A percentile compares a stretch with the other conserved stretches of the same genome.
phyloP scores from a whole-genome alignment of 805 yeast species.

The Hanseniaspora singularis region DNA sequence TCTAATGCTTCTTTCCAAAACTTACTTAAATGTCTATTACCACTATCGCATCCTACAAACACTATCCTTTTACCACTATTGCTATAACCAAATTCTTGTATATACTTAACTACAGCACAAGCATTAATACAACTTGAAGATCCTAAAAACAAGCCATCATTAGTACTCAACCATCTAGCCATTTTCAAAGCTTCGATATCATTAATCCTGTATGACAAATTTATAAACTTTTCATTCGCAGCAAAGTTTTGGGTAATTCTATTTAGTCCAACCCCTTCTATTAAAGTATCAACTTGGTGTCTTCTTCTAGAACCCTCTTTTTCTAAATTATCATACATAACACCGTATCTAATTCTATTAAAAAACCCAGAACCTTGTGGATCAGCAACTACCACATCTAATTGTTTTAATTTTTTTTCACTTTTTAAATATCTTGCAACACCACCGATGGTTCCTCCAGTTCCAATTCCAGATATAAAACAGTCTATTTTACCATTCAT shows the following conservation, averaged over 20 bases:
- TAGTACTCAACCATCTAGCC: slow-evolving; percentile 71
- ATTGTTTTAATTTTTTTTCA: slow-evolving; percentile 29
- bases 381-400: slow-evolving; percentile 65
- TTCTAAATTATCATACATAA: slow-evolving; percentile 83
- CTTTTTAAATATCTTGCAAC: slow-evolving; percentile 59
- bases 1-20: slow-evolving; percentile 68
- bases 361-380: slow-evolving; percentile 93
- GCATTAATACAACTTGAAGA: slow-evolving; percentile 90
- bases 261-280: slow-evolving; percentile 89
- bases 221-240: slow-evolving; percentile 57
- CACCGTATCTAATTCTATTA: slow-evolving; percentile 77
- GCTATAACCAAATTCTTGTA: slow-evolving; percentile 30
- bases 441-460: slow-evolving; percentile 96
- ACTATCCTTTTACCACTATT: slow-evolving; percentile 61
- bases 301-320: slow-evolving; percentile 87
- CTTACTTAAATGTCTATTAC: slow-evolving; percentile 77
- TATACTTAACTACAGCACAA: slow-evolving; percentile 67
- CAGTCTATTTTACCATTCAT: slow-evolving; percentile 52
- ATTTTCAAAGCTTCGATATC: slow-evolving; percentile 74
- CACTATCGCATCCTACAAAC: slow-evolving; percentile 84
- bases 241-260: slow-evolving; percentile 72
- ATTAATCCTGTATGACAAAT: slow-evolving; percentile 65
- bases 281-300: slow-evolving; percentile 89
- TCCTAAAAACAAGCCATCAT: slow-evolving; percentile 87
- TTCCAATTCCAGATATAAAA: slow-evolving; percentile 87